Evolutionary conservation across 805 yeast species (phyloP), one percentile per base, ranked within the genome.

Genomic region (Danielia oregonensis): DNA sequence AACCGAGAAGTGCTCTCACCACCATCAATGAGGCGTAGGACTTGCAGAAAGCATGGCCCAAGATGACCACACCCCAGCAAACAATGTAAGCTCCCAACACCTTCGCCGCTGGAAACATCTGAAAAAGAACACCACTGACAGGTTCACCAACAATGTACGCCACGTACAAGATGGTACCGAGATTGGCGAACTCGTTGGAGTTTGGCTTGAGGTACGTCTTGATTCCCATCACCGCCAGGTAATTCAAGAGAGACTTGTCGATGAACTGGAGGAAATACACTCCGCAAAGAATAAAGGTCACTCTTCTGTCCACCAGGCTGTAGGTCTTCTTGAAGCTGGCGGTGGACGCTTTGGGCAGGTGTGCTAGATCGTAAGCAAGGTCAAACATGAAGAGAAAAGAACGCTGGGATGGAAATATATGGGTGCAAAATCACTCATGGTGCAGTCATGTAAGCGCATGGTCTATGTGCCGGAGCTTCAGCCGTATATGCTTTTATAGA

Each of bases 141-240:
- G 80, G 80, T 41, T 72, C 79, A 36, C 73, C 73, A 40, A 72
- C 65, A 34, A 76, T 73, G 39, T 74, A 76, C 1, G 78, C 65
- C 10, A 68, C 77, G 35, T 73, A 72, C 40, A 75, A 68, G 12
- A 75, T 72, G 1, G 82, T 74, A 21, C 76, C 72, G 32, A 76
- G 50, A 44, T 75, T 68, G 15, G 77, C 70, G 46, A 69, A 76
- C 32, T 77, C 72, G 36, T 57, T 51, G 26, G 74, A 63, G 19
- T 27, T 11, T 5, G 69, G 61, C 24, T 57, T 57, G 41, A 75
- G 57, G 44, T 74, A 62, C 2, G 61, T 50, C 48, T 70, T 72
- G 45, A 78, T 74, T 1, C 83, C 83, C 81, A 78, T 74, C 1
- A 78, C 77, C 11, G 79, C 79, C 3, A 83, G 78, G 48, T 76